Conservation (phyloP, 2,329 filamentous ascomycete genomes). For the Penicillium concentricum region DNA sequence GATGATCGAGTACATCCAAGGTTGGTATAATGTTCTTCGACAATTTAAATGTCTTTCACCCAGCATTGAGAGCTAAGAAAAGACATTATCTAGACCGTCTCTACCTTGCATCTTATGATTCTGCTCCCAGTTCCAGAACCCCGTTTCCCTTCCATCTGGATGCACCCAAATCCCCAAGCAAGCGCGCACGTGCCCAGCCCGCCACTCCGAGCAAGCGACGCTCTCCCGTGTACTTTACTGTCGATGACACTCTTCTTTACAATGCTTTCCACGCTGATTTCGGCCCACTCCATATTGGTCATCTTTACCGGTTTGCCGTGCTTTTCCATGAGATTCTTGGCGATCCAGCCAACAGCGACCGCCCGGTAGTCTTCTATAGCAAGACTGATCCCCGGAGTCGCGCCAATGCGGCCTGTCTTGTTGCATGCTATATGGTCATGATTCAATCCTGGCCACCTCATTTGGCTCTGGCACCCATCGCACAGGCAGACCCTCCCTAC, state of each 20-base stretch:
- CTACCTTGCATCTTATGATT: constrained; percentile 89
- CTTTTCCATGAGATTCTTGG: constrained; percentile 94
- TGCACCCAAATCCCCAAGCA: constrained; percentile 66
- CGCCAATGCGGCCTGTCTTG: constrained; percentile 86
- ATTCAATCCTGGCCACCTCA: constrained; percentile 98
- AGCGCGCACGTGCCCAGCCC: constrained; percentile 64
- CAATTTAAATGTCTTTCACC: constrained; percentile 34
- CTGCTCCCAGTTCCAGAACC: constrained; percentile 75
- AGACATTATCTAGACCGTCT: constrained; percentile 67
- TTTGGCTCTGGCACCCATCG: constrained; percentile 89
- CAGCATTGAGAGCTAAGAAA: constrained; percentile 13
- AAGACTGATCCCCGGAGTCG: constrained; percentile 84
- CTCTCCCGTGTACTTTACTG: constrained; percentile 87
- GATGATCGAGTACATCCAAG: constrained; percentile 94
- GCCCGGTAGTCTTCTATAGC: constrained; percentile 95
- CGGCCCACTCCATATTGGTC: constrained; percentile 93
- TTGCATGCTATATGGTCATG: constrained; percentile 98
- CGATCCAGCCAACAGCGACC: constrained; percentile 83
- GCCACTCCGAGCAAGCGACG: constrained; percentile 55
- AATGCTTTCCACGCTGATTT: constrained; percentile 99
- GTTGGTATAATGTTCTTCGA: constrained; percentile 53
- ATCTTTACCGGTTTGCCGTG: constrained; percentile 93
- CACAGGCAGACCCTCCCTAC: constrained; percentile 92
- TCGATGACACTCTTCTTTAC: constrained; percentile 89
- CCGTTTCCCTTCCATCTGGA: constrained; percentile 76